These are phyloP conservation scores for Asterella californica DNA, from an alignment of 225 moss, liverwort and hornwort genomes.

Conservation along the genomic window DNA sequence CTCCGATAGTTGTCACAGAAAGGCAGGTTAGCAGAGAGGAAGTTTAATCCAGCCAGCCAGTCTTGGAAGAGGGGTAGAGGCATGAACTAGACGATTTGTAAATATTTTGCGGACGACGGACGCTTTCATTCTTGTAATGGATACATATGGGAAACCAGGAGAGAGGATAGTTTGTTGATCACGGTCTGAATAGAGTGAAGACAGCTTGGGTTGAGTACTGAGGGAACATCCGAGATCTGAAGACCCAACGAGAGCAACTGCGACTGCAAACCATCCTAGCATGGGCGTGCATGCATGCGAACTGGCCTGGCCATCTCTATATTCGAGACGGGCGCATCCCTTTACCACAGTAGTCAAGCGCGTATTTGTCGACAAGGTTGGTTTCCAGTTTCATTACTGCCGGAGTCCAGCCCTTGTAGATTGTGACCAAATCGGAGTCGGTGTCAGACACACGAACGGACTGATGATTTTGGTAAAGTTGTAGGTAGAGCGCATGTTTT, in stretches of 20 bases:
- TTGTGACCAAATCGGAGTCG: conserved; percentile 13
- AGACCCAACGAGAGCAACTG: neutral
- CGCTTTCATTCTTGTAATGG: conserved; percentile 4
- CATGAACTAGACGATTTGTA: conserved; percentile 19
- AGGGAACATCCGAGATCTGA: conserved; percentile 2
- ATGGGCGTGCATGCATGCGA: conserved; percentile 13
- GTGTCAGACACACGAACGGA: conserved; percentile 1
- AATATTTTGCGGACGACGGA: conserved; percentile 5
- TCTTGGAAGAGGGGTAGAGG: conserved; percentile 2
- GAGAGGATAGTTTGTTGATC: conserved; percentile 4
- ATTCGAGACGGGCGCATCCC: conserved; percentile 12
- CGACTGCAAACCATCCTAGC: conserved; percentile 11
- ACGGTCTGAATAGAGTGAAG: conserved; percentile 4
- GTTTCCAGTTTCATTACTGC: neutral
- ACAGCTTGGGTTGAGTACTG: conserved; percentile 10
- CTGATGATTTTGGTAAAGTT: conserved; percentile 4
- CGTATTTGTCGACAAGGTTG: conserved; percentile 18
- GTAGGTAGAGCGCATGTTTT: conserved; percentile 6
- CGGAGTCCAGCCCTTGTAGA: conserved; percentile 10
- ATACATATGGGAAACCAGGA: conserved; percentile 1
- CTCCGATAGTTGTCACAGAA: neutral
- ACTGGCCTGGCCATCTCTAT: conserved; percentile 17
- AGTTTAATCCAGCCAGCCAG: neutral
- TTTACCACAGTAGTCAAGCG: conserved; percentile 4
- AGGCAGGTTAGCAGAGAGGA: neutral